These are phyloP conservation scores for Geranomyces michiganensis DNA, from an alignment of 192 early-diverging fungal species.

Conservation along the genomic window DNA sequence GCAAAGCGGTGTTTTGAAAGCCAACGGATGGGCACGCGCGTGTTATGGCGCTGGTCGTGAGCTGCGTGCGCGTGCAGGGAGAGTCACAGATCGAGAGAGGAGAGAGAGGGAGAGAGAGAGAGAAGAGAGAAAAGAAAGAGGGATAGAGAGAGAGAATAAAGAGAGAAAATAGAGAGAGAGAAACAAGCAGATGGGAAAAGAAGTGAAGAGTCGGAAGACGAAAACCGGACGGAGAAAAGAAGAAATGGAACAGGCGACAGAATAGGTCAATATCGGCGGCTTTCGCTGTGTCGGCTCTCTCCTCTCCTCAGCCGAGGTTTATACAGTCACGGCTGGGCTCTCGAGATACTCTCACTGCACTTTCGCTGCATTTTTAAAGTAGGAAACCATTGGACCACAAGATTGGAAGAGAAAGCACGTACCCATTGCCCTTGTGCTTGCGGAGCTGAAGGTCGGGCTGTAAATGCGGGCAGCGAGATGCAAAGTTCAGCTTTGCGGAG, in stretches of 20 bases:
- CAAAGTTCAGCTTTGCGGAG: not conserved
- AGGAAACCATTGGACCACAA: no score
- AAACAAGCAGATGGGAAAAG: slow-evolving; percentile 33
- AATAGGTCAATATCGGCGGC: slow-evolving; percentile 33
- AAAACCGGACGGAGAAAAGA: slow-evolving; percentile 24
- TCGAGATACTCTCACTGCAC: no score
- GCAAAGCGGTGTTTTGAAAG: not conserved
- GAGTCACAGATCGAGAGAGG: not conserved
- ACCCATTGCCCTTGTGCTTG: slow-evolving; percentile 84
- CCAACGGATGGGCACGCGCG: not conserved
- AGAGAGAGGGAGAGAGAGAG: not conserved
- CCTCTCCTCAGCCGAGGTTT: not conserved
- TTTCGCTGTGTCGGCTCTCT: not conserved
- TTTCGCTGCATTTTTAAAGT: no score
- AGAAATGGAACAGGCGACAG: slow-evolving; percentile 18
- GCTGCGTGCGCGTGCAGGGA: not conserved
- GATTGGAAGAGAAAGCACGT: slow-evolving; percentile 25
- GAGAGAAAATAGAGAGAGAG: slow-evolving; percentile 12
- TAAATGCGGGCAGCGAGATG: not conserved
- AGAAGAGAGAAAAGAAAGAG: not conserved
- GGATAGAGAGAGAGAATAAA: slow-evolving; percentile 11
- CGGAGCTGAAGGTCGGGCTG: slow-evolving; percentile 70
- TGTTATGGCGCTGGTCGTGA: not conserved
- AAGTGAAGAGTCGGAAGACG: not conserved
- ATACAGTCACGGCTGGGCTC: no score